Percentiles rank a stretch among this genome's conserved stretches.
Conservation (phyloP, 208 protist genomes). For the Angomonas deanei region DNA sequence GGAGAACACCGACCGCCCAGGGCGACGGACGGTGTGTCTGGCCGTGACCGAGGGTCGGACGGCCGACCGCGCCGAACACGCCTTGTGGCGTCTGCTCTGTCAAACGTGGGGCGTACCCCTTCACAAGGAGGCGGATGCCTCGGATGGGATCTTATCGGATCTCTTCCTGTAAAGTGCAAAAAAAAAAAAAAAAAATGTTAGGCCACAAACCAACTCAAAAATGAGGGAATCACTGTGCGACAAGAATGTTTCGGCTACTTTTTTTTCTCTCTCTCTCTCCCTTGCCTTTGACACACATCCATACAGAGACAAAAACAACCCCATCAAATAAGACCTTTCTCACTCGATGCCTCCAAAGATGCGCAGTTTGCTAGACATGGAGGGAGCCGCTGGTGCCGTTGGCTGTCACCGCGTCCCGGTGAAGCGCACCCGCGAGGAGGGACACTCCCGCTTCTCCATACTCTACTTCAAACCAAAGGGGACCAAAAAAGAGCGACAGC, state of each 20-base stretch:
- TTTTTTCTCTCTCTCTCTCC: neutral
- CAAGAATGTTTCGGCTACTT: neutral
- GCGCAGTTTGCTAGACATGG: too few species aligned
- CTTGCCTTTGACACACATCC: too few species aligned
- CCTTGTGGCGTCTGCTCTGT: neutral
- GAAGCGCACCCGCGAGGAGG: neutral
- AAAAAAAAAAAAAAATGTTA: too few species aligned
- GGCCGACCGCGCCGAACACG: neutral
- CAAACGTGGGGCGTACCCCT: too few species aligned
- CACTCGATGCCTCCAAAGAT: too few species aligned
- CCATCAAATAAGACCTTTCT: neutral
- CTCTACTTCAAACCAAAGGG: slow-evolving; percentile 30
- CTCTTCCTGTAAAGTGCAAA: too few species aligned
- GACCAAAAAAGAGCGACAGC: slow-evolving; percentile 36
- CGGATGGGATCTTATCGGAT: too few species aligned
- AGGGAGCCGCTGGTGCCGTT: too few species aligned
- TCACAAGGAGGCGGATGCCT: too few species aligned
- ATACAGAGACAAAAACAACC: too few species aligned
- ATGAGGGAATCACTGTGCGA: too few species aligned
- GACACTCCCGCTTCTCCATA: slow-evolving; percentile 50
- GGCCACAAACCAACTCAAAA: too few species aligned
- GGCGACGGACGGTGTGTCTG: neutral
- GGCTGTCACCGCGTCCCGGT: neutral
- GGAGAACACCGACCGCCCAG: neutral
- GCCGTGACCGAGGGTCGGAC: neutral